Conservation (phyloP, 331 rosid species). For the Spiraea crenata region DNA sequence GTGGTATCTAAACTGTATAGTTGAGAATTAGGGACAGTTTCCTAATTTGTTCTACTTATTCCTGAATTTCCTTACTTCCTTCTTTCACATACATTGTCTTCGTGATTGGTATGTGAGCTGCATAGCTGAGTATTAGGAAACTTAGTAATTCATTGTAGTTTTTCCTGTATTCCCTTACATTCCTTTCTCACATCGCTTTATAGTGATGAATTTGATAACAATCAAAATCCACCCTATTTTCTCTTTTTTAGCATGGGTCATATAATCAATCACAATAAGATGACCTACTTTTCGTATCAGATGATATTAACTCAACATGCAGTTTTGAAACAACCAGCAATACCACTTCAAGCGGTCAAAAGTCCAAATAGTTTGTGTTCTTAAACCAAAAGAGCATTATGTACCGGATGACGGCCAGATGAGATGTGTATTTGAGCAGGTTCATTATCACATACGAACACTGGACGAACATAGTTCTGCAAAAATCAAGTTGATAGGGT, state of each 20-base stretch:
- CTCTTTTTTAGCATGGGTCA: neutral
- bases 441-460: constrained; percentile 56
- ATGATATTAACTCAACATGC: neutral
- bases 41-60: too few relatives aligned
- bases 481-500: constrained; percentile 28
- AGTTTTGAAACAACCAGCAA: neutral
- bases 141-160: neutral
- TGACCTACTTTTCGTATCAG: neutral
- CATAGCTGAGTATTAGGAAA: neutral
- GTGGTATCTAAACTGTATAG: neutral
- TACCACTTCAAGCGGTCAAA: neutral
- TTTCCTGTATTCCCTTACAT: neutral
- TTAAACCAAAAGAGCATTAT: constrained; percentile 19
- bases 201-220: neutral
- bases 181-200: neutral
- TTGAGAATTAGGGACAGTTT: neutral
- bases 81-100: too few relatives aligned
- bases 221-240: neutral
- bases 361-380: neutral
- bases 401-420: constrained; percentile 93
- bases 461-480: constrained; percentile 79
- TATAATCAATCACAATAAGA: neutral
- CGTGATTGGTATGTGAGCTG: neutral
- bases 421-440: constrained; percentile 72
- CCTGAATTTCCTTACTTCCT: too few relatives aligned